A percentile compares a stretch with the other conserved stretches of the same genome.
Conservation (phyloP, 257 asterid species). For the Plantago major region DNA sequence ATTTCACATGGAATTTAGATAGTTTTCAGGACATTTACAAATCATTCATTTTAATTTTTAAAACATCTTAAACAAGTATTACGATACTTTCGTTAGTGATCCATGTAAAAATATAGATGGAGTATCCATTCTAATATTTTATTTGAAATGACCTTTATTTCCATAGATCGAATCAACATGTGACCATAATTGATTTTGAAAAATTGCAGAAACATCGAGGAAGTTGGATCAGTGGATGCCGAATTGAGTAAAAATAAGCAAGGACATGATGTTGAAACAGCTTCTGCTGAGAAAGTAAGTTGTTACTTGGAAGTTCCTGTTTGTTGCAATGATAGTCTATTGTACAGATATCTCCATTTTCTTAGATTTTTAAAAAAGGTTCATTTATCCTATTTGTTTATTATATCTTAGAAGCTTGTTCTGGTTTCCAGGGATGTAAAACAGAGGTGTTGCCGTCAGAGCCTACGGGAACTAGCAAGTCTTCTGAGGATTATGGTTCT, state of each 20-base stretch:
- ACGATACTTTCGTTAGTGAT: no score
- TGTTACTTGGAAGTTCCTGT: slow-evolving; percentile 22
- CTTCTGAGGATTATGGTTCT: slow-evolving; percentile 36
- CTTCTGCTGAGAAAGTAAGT: slow-evolving; percentile 64
- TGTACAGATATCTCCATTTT: neutral
- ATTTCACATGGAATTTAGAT: no score
- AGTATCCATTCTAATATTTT: no score
- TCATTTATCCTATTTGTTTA: slow-evolving; percentile 6
- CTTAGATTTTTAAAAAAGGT: slow-evolving; percentile 9
- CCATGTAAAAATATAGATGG: no score
- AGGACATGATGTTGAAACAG: slow-evolving; percentile 39
- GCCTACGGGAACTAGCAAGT: slow-evolving; percentile 33
- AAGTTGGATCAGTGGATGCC: slow-evolving; percentile 51
- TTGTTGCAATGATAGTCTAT: neutral
- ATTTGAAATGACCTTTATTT: neutral
- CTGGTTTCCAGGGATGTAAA: slow-evolving; percentile 48
- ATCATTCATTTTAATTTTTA: no score
- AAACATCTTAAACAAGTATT: no score
- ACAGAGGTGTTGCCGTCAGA: slow-evolving; percentile 40
- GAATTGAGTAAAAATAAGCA: slow-evolving; percentile 45
- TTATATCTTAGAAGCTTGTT: slow-evolving; percentile 20
- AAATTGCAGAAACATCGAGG: slow-evolving; percentile 75
- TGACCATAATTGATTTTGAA: slow-evolving; percentile 21
- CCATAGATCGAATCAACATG: slow-evolving; percentile 3
- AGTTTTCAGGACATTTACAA: no score